Evolutionary conservation across 2,329 filamentous ascomycete genomes (phyloP).

Genomic region (Alternaria dauci): DNA sequence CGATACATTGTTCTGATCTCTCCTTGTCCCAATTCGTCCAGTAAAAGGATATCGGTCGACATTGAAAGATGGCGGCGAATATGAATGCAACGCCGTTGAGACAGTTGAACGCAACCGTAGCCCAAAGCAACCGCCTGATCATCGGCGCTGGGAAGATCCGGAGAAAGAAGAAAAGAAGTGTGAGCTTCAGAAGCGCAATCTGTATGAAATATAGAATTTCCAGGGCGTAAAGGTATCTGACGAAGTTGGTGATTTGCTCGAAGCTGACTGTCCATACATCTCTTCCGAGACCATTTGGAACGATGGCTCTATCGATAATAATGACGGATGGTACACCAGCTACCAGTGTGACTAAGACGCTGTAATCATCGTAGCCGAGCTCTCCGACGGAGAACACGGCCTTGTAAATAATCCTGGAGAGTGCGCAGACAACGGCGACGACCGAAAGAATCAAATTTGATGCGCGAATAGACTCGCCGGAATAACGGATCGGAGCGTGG

Average conservation of each 20-base stretch:
- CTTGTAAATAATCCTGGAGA: slow-evolving; percentile 51
- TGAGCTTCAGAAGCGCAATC: slow-evolving; percentile 38
- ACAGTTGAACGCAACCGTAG: slow-evolving; percentile 35
- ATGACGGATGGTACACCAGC: slow-evolving; percentile 37
- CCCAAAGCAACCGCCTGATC: slow-evolving; percentile 24
- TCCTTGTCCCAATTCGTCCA: slow-evolving; percentile 45
- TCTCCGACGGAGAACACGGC: slow-evolving; percentile 43
- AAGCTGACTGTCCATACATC: slow-evolving; percentile 62
- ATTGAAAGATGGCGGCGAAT: slow-evolving; percentile 42
- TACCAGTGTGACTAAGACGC: slow-evolving; percentile 32
- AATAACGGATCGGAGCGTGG: slow-evolving; percentile 50
- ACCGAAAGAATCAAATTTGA: slow-evolving; percentile 47
- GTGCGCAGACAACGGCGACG: slow-evolving; percentile 46
- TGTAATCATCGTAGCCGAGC: slow-evolving; percentile 53
- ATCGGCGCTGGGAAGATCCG: slow-evolving; percentile 40
- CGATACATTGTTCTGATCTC: slow-evolving; percentile 43
- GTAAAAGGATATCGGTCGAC: slow-evolving; percentile 43
- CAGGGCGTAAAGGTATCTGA: slow-evolving; percentile 42
- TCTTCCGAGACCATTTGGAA: slow-evolving; percentile 56
- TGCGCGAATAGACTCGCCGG: slow-evolving; percentile 41
- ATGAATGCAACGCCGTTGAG: slow-evolving; percentile 33
- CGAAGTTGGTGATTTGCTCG: slow-evolving; percentile 56
- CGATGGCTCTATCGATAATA: slow-evolving; percentile 30
- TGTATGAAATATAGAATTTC: slow-evolving; percentile 48
- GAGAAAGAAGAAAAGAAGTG: slow-evolving; percentile 40